These are phyloP conservation scores for carrot (Daucus carota) DNA, from an alignment of 129 eudicot species.

Conservation along the genomic window DNA sequence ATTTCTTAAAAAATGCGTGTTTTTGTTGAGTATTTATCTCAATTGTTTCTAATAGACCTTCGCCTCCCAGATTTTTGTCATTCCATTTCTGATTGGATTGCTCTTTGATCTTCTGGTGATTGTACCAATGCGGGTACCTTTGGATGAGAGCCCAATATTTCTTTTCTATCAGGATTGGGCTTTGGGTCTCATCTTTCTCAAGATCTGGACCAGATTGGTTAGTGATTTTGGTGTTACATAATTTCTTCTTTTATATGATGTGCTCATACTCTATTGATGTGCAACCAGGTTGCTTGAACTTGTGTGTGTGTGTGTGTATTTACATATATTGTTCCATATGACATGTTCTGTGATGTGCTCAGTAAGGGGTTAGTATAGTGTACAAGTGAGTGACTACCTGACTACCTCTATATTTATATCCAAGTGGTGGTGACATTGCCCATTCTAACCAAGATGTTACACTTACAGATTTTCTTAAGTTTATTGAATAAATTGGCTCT, in stretches of 20 bases:
- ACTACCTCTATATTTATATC: neutral
- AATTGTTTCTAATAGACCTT: neutral
- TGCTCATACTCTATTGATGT: neutral
- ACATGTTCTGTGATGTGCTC: neutral
- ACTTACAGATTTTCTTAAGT: neutral
- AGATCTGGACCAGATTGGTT: slow-evolving; percentile 95
- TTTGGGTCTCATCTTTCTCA: slow-evolving; percentile 75
- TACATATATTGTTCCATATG: too few species aligned
- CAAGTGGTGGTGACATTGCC: neutral
- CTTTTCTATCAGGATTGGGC: slow-evolving; percentile 97
- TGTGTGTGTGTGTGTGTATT: too few species aligned
- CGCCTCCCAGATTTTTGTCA: slow-evolving; percentile 55
- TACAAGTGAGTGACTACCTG: neutral
- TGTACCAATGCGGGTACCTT: slow-evolving; percentile 89
- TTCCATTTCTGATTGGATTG: slow-evolving; percentile 77
- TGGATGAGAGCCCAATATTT: slow-evolving; percentile 89
- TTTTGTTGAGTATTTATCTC: neutral
- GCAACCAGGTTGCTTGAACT: neutral
- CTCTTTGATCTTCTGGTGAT: slow-evolving; percentile 85
- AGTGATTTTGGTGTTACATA: slow-evolving; percentile 13
- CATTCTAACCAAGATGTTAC: neutral
- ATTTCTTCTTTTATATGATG: too few species aligned
- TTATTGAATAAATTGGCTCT: neutral
- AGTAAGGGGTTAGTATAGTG: neutral
- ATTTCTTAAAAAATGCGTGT: neutral